Base-by-base conservation (phyloP, 495 filamentous ascomycete genomes). In the Penicillium tannophilum region DNA sequence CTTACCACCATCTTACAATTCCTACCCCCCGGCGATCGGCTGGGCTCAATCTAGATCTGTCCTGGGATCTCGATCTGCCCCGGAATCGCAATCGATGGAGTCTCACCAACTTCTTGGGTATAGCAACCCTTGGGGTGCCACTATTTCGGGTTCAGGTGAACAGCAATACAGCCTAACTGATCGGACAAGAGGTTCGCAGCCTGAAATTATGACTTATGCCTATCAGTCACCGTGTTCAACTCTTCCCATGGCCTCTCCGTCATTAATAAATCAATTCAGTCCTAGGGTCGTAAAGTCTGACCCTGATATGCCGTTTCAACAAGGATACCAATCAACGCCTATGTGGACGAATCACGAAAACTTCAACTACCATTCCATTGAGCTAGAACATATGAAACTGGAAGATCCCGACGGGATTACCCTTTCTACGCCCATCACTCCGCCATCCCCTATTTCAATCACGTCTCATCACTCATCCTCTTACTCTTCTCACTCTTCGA, bases 11-110 rank as follows among this genome's bases (percentile, higher is more conserved):
- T 51, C 59, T 55, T 20, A 66, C 56, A 63, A 62, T 48, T 63
- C 60, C 26, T 53, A 61, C 26, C 30, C 54, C 17, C 33, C 20
- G 20, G 20, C 54, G 41, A 58, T 61, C 10, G 61, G 62, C 51
- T 72, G 71, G 71, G 23, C 65, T 52, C 64, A 58, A 46, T 71
- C 59, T 51, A 61, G 56, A 61, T 72, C 67, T 33, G 60, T 50
- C 64, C 64, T 23, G 48, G 28, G 52, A 31, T 61, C 62, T 10
- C 60, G 56, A 58, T 46, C 52, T 33, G 60, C 50, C 64, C 64
- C 17, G 48, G 28, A 52, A 31, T 61, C 62, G 12, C 60, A 58
- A 58, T 46, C 52, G 33, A 63, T 65, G 59, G 52, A 64, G 39
- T 24, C 66, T 28, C 57, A 48, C 56, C 69, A 69, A 16, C 55